These are phyloP conservation scores for Mycena pura DNA, from an alignment of 768 basidiomycete genomes.

Conservation along the genomic window DNA sequence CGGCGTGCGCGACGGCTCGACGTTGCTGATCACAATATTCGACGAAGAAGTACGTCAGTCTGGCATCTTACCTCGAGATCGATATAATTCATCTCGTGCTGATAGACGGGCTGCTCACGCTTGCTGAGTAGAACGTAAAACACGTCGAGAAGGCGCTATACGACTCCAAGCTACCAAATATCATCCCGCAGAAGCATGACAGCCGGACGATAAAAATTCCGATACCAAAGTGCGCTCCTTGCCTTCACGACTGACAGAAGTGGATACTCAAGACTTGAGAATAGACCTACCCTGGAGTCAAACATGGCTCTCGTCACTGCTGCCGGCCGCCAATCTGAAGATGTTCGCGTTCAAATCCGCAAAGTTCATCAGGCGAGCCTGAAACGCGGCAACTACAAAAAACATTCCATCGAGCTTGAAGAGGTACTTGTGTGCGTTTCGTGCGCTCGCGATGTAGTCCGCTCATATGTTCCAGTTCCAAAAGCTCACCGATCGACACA, in stretches of 20 bases:
- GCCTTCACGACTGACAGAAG: not conserved
- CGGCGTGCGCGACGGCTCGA: conserved; percentile 79
- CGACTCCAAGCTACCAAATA: conserved; percentile 73
- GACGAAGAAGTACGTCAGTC: conserved; percentile 76
- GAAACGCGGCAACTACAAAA: conserved; percentile 73
- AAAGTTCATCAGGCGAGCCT: conserved; percentile 70
- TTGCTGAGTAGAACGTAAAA: conserved; percentile 70
- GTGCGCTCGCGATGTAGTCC: not conserved
- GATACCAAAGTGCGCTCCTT: conserved; percentile 69
- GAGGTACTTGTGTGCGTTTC: conserved; percentile 62
- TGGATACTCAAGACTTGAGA: not conserved
- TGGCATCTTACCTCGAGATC: conserved; percentile 1
- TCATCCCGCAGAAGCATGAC: conserved; percentile 76
- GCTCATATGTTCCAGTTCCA: conserved; percentile 62
- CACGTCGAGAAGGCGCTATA: conserved; percentile 78
- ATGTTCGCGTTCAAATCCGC: conserved; percentile 76
- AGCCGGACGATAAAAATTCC: conserved; percentile 77
- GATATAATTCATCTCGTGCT: not conserved
- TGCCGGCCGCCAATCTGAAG: conserved; percentile 74
- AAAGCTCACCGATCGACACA: conserved; percentile 66
- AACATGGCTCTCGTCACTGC: conserved; percentile 59
- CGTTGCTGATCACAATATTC: conserved; percentile 76
- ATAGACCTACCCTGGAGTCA: conserved; percentile 80
- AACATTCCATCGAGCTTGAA: conserved; percentile 72
- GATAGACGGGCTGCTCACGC: conserved; percentile 27